A percentile compares a stretch with the other conserved stretches of the same genome.
These are phyloP conservation scores for Pittosporum tobira DNA, from an alignment of 129 eudicot species.

Conservation along the genomic window DNA sequence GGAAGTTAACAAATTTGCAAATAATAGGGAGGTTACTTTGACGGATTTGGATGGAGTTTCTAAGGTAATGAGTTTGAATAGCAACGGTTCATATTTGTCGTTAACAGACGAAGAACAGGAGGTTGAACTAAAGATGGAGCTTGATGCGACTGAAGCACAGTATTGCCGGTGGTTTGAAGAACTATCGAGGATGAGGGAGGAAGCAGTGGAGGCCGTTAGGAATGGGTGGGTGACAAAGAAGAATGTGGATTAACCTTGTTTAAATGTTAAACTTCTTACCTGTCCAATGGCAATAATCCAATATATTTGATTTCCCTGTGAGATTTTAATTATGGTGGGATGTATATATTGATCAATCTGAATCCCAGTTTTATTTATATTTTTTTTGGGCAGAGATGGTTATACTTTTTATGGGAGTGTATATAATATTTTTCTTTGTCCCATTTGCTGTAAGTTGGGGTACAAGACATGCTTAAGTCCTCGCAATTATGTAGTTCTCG, in stretches of 20 bases:
- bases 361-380: too few species aligned
- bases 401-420: not conserved
- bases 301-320: not conserved
- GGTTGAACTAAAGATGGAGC: conserved; percentile 34
- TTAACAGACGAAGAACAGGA: conserved; percentile 25
- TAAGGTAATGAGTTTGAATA: conserved; percentile 19
- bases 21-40: conserved; percentile 9
- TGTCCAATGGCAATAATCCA: too few species aligned
- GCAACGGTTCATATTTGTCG: conserved; percentile 30
- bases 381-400: not conserved
- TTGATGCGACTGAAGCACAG: conserved; percentile 43
- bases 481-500: too few species aligned
- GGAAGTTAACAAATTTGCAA: conserved; percentile 12
- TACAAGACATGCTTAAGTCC: too few species aligned
- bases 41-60: conserved; percentile 17
- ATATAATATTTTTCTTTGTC: too few species aligned
- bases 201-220: conserved; percentile 38
- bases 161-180: conserved; percentile 55
- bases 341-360: not conserved
- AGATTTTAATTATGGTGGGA: conserved; percentile 2
- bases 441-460: too few species aligned
- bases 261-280: not conserved
- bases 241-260: not conserved
- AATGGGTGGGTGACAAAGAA: conserved; percentile 47
- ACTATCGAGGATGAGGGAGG: conserved; percentile 37